Conservation (phyloP, 306 rosid genomes). For the Pyrus communis region DNA sequence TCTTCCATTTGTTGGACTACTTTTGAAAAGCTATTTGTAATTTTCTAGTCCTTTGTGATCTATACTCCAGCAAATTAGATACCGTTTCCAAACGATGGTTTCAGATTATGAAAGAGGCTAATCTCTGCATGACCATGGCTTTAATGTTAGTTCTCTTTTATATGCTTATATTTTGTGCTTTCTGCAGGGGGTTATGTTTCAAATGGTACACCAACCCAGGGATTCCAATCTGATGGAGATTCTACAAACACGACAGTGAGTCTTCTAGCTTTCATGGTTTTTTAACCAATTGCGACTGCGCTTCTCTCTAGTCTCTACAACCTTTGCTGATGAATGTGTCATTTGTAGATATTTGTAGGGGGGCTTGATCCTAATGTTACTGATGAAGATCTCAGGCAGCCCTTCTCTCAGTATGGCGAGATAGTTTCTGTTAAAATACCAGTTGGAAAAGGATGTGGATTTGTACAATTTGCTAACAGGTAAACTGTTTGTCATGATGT, state of each 20-base stretch:
- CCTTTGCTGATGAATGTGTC: conserved; percentile 21
- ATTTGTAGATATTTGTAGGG: conserved; percentile 85
- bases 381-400: conserved; percentile 92
- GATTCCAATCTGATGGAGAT: conserved; percentile 63
- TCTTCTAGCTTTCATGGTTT: conserved; percentile 8
- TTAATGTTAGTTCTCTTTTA: background rate
- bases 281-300: background rate
- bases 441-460: conserved; percentile 94
- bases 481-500: conserved; percentile 13
- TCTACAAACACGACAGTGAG: conserved; percentile 92
- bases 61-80: background rate
- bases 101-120: background rate
- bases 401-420: conserved; percentile 84
- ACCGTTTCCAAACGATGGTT: background rate
- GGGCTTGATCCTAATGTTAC: conserved; percentile 90
- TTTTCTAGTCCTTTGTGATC: background rate
- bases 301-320: background rate
- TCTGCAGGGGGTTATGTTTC: conserved; percentile 56
- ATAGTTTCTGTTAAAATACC: conserved; percentile 95
- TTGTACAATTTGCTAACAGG: conserved; percentile 94
- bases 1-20: background rate
- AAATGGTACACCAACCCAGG: conserved; percentile 61
- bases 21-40: background rate
- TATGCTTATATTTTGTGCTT: background rate
- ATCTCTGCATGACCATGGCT: background rate